Base-by-base conservation (phyloP, 208 protist species). In the Acanthamoeba divionensis region DNA sequence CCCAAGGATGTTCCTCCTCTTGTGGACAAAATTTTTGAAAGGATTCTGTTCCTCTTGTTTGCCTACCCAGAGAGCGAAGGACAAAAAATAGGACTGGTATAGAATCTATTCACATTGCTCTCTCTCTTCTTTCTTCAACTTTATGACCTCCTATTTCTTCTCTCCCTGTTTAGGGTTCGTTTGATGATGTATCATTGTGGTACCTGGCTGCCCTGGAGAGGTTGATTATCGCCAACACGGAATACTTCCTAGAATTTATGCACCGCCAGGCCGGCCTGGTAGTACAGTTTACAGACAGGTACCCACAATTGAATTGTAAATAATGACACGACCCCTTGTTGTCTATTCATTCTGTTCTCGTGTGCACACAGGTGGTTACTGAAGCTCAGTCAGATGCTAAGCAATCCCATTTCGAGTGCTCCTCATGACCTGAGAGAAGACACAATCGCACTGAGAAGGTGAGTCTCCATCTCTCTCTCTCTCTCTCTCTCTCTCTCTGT, bases 1-100 rank as follows among this genome's bases (percentile, higher is more conserved):
- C 71, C 71, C 47, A 80, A 80, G 71, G 71, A 80, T 31, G n/a
- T 80, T 15, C n/a, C 71, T 13, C 71, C 71, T 31, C 41, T 80
- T 44, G 26, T 57, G 44, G 71, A 80, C 15, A 80, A 80, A 29
- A 57, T 33, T 18, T 29, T 80, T 7, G 71, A 80, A 50, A 44
- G 71, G 8, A n/a, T 80, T 18, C 44, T 80, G 9, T 80, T 80
- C 71, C 71, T 80, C 18, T 24, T 29, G n/a, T 80, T 80, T 57
- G 36, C 45, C 47, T 26, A 80, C 41, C 71, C 71, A 1, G 45
- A 80, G 36, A 50, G 47, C 65, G 65, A 73, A 52, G 29, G 18
- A 24, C 36, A 60, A 50, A 80, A 80, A 29, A 26, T 18, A 9
- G 36, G 41, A 9, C 26, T 80, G 41, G 71, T 80, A 29, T 44